Evolutionary conservation across 805 yeast genomes (phyloP), one percentile per base, ranked within the genome.

Genomic region (Maudiozyma saulgeensis): DNA sequence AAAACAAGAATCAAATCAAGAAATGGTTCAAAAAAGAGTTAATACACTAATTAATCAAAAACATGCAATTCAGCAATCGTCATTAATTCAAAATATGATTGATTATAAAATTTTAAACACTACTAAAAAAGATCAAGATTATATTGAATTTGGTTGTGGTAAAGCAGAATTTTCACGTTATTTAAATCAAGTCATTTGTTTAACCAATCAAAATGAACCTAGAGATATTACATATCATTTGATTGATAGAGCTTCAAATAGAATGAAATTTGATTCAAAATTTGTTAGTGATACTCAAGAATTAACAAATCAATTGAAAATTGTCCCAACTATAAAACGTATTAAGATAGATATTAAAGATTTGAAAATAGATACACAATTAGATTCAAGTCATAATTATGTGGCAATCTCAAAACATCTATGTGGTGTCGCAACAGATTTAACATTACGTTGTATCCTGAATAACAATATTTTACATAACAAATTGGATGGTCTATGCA

Each of bases 361-460:
- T 58, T 62, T 89, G 37, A 61, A 72, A 41, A 64, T 87, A 6
- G 79, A 74, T 45, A 60, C 69, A 21, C 71, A 80, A 16, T 51
- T 80, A 15, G 8, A 34, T 5, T 11, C 13, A 13, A 16, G 9
- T 4, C 16, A 32, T 18, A 35, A 38, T 16, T 48, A 47, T 18
- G 82, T 84, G 8, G 87, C 82, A 1, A 78, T 89, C 2, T 88
- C 96, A 4, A 89, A 89, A 63, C 97, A 89, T 68, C 68, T 90
- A 35, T 89, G 97, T 67, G 97, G 97, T 5, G 95, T 85, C 3
- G 97, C 97, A 1, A 90, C 96, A 0, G 97, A 89, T 63, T 69
- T 89, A 45, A 84, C 96, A 0, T 65, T 90, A 25, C 73, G 80
- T 55, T 83, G 88, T 66, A 62, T 88, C 2, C 52, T 73, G 43